Conservation (phyloP, 2,329 filamentous ascomycete species). For the Leptographium procerum region DNA sequence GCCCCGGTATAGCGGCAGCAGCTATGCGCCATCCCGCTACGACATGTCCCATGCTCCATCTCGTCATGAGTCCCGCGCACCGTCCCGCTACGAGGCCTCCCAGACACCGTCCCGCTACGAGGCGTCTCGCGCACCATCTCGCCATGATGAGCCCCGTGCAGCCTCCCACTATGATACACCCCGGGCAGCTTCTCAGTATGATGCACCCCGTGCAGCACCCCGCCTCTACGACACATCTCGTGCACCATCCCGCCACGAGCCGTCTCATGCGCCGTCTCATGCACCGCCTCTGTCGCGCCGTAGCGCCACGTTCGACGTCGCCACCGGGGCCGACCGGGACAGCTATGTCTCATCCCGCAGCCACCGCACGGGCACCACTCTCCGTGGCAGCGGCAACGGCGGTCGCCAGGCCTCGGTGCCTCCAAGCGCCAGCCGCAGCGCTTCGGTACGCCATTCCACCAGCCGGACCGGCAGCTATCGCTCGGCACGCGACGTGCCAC, state of each 20-base stretch:
- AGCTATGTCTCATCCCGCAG: constrained; percentile 34
- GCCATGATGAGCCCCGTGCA: not conserved
- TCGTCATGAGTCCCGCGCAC: not conserved
- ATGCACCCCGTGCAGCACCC: not conserved
- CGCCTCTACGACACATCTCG: not conserved
- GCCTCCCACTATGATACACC: not conserved
- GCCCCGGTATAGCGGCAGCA: constrained; percentile 14
- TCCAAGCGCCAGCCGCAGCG: constrained; percentile 5
- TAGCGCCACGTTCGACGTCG: constrained; percentile 9
- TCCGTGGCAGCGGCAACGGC: constrained; percentile 16
- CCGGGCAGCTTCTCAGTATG: not conserved
- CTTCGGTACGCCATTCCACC: constrained; percentile 5
- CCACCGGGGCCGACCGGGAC: constrained; percentile 22
- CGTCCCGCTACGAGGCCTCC: not conserved
- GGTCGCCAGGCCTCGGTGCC: constrained; percentile 4
- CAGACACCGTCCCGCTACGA: not conserved
- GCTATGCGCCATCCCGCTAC: not conserved
- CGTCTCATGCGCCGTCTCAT: constrained; percentile 8
- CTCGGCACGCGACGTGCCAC: constrained; percentile 23
- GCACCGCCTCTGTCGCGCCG: constrained; percentile 15
- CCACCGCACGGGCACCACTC: constrained; percentile 24
- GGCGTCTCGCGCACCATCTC: not conserved
- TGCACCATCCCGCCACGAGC: not conserved
- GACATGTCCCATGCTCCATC: not conserved
- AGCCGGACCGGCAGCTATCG: constrained; percentile 14